Evolutionary conservation across 441 rosid genomes (phyloP), one percentile per base, ranked within the genome.

Genomic region (Manihot esculenta): DNA sequence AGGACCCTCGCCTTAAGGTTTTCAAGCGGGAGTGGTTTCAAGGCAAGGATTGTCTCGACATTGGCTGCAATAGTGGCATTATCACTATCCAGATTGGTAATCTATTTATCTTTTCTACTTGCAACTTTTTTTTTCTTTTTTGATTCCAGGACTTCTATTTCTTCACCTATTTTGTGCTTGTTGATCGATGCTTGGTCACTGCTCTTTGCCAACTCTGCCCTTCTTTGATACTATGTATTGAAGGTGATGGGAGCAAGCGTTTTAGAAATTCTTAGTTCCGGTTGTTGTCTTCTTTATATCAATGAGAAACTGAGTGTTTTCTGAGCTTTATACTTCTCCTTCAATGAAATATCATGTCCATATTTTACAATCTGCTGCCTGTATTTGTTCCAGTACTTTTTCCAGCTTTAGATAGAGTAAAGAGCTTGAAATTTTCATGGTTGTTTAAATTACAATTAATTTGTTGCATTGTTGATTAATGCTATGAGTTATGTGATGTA

Each of bases 11-110:
- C 23, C 83, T 89, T 76, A 86, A 78, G 81, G 96, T 89, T 21
- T 64, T 91, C 59, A 87, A 81, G 84, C 82, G 79, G 75, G 97
- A 88, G 60, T 91, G 99, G 98, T 87, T 95, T 73, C 73, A 85
- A 44, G 92, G 85, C 70, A 95, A 85, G 72, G 82, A 84, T 23
- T 95, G 97, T 67, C 94, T 95, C 55, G 97, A 95, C 71, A 84
- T 95, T 23, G 98, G 99, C 73, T 92, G 98, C 85, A 91, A 95
- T 69, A 88, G 88, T 54, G 99, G 99, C 49, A 54, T 89, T 57
- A 33, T 95, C 63, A 89, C 98, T 54, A 84, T 89, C 23, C 82
- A 85, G 48, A 88, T 92, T 72, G 98, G 99, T 90, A 79, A 3
- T 21, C 18, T 5, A 0, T 15, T 35, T 54, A 38, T 41, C 12